Evolutionary conservation across 371 early-diverging fungal species (phyloP).

Genomic region (Parasitella parasitica): DNA sequence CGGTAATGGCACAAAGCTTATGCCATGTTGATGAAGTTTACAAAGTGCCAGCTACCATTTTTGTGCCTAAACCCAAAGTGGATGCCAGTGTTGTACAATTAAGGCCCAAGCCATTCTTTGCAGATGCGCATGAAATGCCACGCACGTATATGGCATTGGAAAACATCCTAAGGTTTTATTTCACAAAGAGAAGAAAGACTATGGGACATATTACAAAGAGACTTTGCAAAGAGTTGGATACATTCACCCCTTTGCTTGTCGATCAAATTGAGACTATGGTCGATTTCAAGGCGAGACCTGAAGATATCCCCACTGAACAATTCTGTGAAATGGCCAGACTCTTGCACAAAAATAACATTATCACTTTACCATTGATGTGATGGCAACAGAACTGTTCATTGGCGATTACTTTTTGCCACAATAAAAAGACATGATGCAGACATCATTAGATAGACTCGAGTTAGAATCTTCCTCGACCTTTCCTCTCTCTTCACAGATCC

Average conservation of each 20-base stretch:
- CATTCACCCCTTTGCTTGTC: slow-evolving; percentile 23
- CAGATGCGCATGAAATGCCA: slow-evolving; percentile 6
- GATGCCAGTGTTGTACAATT: slow-evolving; percentile 77
- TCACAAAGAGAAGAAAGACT: slow-evolving; percentile 75
- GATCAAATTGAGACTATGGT: slow-evolving; percentile 46
- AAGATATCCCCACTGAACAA: slow-evolving; percentile 56
- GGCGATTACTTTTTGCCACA: too few relatives aligned
- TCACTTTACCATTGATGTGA: slow-evolving; percentile 5
- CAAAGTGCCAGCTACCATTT: slow-evolving; percentile 60
- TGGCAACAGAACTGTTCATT: neutral
- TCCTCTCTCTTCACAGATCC: too few relatives aligned
- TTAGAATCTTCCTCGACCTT: too few relatives aligned
- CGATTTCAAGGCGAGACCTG: slow-evolving; percentile 59
- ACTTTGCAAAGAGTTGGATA: slow-evolving; percentile 37
- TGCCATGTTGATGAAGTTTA: slow-evolving; percentile 68
- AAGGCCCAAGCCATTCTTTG: slow-evolving; percentile 39
- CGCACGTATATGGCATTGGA: slow-evolving; percentile 50
- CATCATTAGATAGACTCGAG: too few relatives aligned
- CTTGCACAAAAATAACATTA: slow-evolving; percentile 30
- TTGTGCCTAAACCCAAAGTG: slow-evolving; percentile 78
- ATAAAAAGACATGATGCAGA: too few relatives aligned
- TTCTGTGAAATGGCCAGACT: slow-evolving; percentile 54
- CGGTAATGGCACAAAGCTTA: slow-evolving; percentile 73
- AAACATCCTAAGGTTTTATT: slow-evolving; percentile 63
- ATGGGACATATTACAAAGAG: slow-evolving; percentile 60